Evolutionary conservation across 768 basidiomycete genomes (phyloP), one percentile per base, ranked within the genome.

Genomic region (Vararia minispora): DNA sequence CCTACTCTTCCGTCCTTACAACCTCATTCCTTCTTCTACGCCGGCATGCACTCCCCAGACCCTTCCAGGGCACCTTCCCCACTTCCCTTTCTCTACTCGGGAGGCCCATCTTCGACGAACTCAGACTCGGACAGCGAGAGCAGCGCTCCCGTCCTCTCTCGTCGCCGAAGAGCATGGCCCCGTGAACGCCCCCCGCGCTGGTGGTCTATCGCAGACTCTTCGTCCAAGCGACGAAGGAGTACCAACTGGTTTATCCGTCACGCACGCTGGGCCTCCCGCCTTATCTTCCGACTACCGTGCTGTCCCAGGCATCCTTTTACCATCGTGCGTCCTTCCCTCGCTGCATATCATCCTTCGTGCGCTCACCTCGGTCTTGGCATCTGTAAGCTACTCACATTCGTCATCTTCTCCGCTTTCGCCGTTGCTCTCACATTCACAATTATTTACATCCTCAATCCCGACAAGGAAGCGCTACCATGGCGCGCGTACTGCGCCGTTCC

Each of bases 401-500:
- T 91, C 44, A 64, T 90, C 39, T 71, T 94, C 51, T 79, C 79
- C 37, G 64, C 78, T 45, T 79, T 95, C 56, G 84, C 84, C 37
- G 76, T 87, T 43, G 76, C 77, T 43, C 67, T 92, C 50, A 92
- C 91, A 22, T 74, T 91, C 43, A 66, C 87, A 39, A 70, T 97
- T 60, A 90, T 90, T 53, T 84, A 95, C 59, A 72, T 92, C 44
- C 72, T 97, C 54, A 92, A 95, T 56, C 92, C 91, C 41, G 94
- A 98, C 69, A 97, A 95, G 58, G 79, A 84, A 37, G 83, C 90
- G 16, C 64, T 95, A 6, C 91, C 91, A 32, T 98, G 91, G 91
- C 76, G 90, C 49, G 77, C 81, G 16, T 95, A 94, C 56, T 98
- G 94, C 60, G 74, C 84, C 17, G 68, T 76, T 39, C 81, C 80